A percentile compares a stretch with the other conserved stretches of the same genome.
Conservation (phyloP, 2,329 filamentous ascomycete species). For the Dothideomycetidae sp. region DNA sequence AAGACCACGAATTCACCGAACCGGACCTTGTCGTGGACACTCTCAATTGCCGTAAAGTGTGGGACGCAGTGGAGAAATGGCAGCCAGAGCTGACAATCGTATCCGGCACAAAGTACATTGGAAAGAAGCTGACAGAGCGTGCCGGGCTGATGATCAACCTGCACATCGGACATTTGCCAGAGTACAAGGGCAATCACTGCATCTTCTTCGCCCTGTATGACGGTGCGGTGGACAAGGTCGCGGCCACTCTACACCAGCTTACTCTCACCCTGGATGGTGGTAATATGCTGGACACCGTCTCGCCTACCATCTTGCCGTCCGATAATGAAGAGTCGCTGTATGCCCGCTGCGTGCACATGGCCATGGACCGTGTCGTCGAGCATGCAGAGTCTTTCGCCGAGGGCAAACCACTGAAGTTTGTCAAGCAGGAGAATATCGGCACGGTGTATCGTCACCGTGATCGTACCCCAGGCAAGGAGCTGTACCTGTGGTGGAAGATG, state of each 20-base stretch:
- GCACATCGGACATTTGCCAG: neutral
- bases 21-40: neutral
- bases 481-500: neutral
- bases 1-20: neutral
- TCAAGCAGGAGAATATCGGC: neutral
- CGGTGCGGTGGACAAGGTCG: neutral
- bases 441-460: neutral
- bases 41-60: neutral
- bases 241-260: neutral
- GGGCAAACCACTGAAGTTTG: neutral
- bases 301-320: neutral
- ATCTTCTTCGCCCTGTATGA: neutral
- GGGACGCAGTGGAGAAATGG: neutral
- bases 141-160: neutral
- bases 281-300: neutral
- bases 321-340: neutral
- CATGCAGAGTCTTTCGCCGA: neutral
- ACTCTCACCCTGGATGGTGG: neutral
- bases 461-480: neutral
- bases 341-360: neutral
- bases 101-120: neutral
- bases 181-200: neutral
- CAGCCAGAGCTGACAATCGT: neutral
- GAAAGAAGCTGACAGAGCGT: neutral
- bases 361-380: neutral